Evolutionary conservation across 192 early-diverging fungal genomes (phyloP).

Genomic region (Chytriomyces hyalinus): DNA sequence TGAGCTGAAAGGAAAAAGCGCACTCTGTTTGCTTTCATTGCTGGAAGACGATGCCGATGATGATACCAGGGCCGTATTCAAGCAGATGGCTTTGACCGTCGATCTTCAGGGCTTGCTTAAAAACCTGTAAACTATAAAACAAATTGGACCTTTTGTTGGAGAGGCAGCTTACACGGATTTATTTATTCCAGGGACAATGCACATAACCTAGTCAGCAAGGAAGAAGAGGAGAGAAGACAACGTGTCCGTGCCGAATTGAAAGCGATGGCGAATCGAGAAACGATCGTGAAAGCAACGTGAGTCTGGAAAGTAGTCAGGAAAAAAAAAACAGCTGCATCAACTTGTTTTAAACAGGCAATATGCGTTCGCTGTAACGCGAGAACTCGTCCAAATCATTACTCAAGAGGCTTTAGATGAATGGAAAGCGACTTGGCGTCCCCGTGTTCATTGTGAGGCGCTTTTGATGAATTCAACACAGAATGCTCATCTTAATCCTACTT

Average conservation of each 20-base stretch:
- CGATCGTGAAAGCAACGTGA: conserved; percentile 9
- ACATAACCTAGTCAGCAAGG: background rate
- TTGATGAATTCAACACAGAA: too few relatives aligned
- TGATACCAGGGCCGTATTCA: conserved; percentile 32
- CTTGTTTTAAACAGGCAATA: background rate
- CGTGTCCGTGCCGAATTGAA: conserved; percentile 20
- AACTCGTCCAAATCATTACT: background rate
- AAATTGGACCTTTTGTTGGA: background rate
- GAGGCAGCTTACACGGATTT: background rate
- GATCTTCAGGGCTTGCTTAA: conserved; percentile 26
- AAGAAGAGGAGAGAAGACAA: background rate
- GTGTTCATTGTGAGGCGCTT: too few relatives aligned
- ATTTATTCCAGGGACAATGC: background rate
- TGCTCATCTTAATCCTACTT: too few relatives aligned
- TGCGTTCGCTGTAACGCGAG: background rate
- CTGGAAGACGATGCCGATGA: conserved; percentile 44
- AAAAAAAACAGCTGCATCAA: background rate
- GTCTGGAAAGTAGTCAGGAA: background rate
- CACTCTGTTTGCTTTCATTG: conserved; percentile 38
- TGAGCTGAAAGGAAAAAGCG: conserved; percentile 39
- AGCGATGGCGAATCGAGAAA: conserved; percentile 14
- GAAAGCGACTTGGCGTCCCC: background rate
- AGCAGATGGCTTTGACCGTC: conserved; percentile 34
- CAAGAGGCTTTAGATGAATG: conserved; percentile 3
- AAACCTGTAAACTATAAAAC: conserved; percentile 31